Percentiles rank a stretch among this genome's conserved stretches.
Evolutionary conservation across 305 asterid genomes (phyloP).

Genomic region (Salvia sclarea): DNA sequence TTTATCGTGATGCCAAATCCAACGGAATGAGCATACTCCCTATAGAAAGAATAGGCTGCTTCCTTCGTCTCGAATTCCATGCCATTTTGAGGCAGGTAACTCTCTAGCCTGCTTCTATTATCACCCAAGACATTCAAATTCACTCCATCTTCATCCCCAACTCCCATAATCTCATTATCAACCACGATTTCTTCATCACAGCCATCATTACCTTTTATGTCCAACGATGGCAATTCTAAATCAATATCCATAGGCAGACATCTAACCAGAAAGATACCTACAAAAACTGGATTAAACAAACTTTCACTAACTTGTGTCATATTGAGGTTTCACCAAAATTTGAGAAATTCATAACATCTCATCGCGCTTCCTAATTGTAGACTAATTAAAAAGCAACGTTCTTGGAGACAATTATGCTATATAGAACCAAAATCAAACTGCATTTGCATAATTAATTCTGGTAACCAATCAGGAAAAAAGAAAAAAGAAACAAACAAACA

Average conservation of each 20-base stretch:
- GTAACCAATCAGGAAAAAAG: not conserved
- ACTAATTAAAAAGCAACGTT: not conserved
- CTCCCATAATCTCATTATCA: slow-evolving; percentile 20
- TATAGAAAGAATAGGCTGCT: slow-evolving; percentile 50
- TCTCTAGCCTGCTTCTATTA: slow-evolving; percentile 14
- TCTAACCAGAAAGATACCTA: slow-evolving; percentile 1
- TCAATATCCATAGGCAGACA: slow-evolving; percentile 39
- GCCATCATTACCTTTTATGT: not conserved
- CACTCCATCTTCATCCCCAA: slow-evolving; percentile 29
- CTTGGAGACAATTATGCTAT: not conserved
- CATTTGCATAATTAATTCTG: not conserved
- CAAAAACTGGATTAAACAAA: slow-evolving; percentile 1
- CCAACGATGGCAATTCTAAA: slow-evolving; percentile 31
- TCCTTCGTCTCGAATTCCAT: slow-evolving; percentile 55
- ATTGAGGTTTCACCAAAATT: not conserved
- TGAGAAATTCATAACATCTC: not conserved
- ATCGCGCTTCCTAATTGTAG: not conserved
- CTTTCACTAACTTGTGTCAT: not conserved
- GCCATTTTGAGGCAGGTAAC: slow-evolving; percentile 41
- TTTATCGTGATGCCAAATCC: slow-evolving; percentile 63
- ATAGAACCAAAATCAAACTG: not conserved
- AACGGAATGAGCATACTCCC: slow-evolving; percentile 47
- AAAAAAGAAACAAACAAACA: too few species aligned
- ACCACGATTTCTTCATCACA: slow-evolving; percentile 24
- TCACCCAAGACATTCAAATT: slow-evolving; percentile 16